Percentiles rank a stretch among this genome's conserved stretches.
phyloP scores from a whole-genome alignment of 2,329 filamentous ascomycete species.

The Aspergillus costaricaensis region DNA sequence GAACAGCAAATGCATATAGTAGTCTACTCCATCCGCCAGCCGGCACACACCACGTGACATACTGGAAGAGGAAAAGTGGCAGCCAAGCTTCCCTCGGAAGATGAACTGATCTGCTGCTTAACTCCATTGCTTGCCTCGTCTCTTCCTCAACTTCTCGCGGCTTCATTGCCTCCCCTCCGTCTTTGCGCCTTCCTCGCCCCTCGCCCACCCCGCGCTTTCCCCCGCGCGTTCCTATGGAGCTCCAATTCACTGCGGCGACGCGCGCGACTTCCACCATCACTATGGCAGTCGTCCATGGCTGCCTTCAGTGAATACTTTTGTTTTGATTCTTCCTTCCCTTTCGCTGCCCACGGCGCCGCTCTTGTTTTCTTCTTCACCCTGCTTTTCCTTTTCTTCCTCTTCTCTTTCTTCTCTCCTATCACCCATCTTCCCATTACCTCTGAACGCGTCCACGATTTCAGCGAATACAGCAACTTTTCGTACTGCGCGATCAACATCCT shows the following conservation, averaged over 20 bases:
- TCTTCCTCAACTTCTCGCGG: background rate
- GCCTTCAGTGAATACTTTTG: slow-evolving; percentile 13
- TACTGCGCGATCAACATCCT: background rate
- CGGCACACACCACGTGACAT: background rate
- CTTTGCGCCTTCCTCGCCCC: background rate
- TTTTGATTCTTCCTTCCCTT: slow-evolving; percentile 15
- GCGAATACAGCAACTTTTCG: background rate
- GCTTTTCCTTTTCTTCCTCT: slow-evolving; percentile 6
- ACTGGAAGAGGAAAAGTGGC: background rate
- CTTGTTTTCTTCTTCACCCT: background rate
- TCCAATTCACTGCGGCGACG: slow-evolving; percentile 10
- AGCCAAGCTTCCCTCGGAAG: background rate
- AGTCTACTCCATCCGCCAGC: background rate
- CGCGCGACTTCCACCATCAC: slow-evolving; percentile 10
- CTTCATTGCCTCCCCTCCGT: slow-evolving; percentile 4
- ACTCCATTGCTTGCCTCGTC: background rate
- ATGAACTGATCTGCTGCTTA: too few species aligned
- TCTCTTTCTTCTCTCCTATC: slow-evolving; percentile 2
- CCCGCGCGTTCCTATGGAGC: slow-evolving; percentile 15
- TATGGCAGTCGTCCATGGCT: slow-evolving; percentile 19
- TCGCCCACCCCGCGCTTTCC: background rate
- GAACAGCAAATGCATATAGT: too few species aligned
- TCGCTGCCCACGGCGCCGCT: background rate
- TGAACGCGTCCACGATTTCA: background rate
- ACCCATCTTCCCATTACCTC: slow-evolving; percentile 1